Conservation (phyloP, 2,329 filamentous ascomycete genomes). For the Chrysosphaeria jannelii region DNA sequence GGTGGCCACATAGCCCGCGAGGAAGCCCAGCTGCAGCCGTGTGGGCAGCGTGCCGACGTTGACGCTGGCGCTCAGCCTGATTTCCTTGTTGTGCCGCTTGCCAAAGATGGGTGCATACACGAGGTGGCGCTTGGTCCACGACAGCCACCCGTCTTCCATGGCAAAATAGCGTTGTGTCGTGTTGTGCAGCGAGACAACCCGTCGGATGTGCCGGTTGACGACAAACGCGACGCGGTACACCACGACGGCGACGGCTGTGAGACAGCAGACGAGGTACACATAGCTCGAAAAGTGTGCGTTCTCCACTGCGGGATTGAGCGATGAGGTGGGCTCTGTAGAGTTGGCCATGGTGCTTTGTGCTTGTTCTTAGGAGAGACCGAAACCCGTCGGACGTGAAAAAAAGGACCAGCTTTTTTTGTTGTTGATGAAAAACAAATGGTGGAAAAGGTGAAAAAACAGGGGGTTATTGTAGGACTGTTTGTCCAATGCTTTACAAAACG, state of each 20-base stretch:
- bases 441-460: too few relatives aligned
- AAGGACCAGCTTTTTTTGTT: too few relatives aligned
- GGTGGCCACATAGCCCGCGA: slow-evolving; percentile 33
- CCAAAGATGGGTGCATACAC: slow-evolving; percentile 40
- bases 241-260: slow-evolving; percentile 29
- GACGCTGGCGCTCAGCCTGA: slow-evolving; percentile 26
- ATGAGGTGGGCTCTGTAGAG: too few relatives aligned
- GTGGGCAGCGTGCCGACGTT: slow-evolving; percentile 44
- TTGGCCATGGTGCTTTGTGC: too few relatives aligned
- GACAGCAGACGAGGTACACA: slow-evolving; percentile 30
- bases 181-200: slow-evolving; percentile 45
- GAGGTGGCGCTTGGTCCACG: slow-evolving; percentile 36
- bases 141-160: slow-evolving; percentile 17
- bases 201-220: slow-evolving; percentile 37
- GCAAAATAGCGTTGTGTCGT: slow-evolving; percentile 57
- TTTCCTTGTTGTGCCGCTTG: slow-evolving; percentile 48
- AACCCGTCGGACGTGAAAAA: too few relatives aligned
- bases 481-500: too few relatives aligned
- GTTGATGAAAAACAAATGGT: too few relatives aligned
- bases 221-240: slow-evolving; percentile 33
- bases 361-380: too few relatives aligned
- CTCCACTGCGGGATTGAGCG: slow-evolving; percentile 10
- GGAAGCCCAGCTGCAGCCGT: slow-evolving; percentile 42
- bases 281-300: slow-evolving; percentile 28
- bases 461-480: too few relatives aligned